These are phyloP conservation scores for Colletotrichum orchidophilum DNA, from an alignment of 2,329 filamentous ascomycete species.

Conservation along the genomic window DNA sequence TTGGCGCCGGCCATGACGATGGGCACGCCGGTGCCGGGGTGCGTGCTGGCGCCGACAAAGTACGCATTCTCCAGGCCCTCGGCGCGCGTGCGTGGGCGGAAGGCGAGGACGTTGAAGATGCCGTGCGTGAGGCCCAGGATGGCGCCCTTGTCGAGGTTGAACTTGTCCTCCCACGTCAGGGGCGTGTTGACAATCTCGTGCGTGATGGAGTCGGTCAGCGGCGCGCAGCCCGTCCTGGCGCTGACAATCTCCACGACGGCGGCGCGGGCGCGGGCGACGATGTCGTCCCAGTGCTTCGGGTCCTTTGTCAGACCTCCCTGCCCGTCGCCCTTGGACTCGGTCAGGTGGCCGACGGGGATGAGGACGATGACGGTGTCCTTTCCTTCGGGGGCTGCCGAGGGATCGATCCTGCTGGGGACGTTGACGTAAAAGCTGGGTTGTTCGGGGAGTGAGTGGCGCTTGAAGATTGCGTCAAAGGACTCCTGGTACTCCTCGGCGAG, in stretches of 20 bases:
- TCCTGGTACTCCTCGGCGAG: constrained; percentile 77
- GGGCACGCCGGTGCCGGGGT: constrained; percentile 80
- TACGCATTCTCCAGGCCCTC: constrained; percentile 63
- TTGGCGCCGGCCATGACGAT: constrained; percentile 77
- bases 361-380: constrained; percentile 75
- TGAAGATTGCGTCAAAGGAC: constrained; percentile 81
- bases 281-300: constrained; percentile 68
- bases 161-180: constrained; percentile 68
- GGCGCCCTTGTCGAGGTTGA: constrained; percentile 80
- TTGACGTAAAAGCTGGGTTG: constrained; percentile 83
- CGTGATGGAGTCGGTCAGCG: constrained; percentile 57
- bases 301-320: constrained; percentile 45
- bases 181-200: constrained; percentile 75
- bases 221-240: constrained; percentile 65
- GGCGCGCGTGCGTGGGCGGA: constrained; percentile 69
- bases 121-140: constrained; percentile 77
- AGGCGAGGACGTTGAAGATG: constrained; percentile 78
- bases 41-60: constrained; percentile 79
- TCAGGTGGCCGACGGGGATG: constrained; percentile 76
- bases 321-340: constrained; percentile 51
- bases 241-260: constrained; percentile 70
- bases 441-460: constrained; percentile 70
- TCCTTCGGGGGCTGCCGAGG: constrained; percentile 71
- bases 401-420: constrained; percentile 75
- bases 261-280: constrained; percentile 66